phyloP scores from a whole-genome alignment of 1,284 basidiomycete genomes.

The Heterobasidion irregulare region DNA sequence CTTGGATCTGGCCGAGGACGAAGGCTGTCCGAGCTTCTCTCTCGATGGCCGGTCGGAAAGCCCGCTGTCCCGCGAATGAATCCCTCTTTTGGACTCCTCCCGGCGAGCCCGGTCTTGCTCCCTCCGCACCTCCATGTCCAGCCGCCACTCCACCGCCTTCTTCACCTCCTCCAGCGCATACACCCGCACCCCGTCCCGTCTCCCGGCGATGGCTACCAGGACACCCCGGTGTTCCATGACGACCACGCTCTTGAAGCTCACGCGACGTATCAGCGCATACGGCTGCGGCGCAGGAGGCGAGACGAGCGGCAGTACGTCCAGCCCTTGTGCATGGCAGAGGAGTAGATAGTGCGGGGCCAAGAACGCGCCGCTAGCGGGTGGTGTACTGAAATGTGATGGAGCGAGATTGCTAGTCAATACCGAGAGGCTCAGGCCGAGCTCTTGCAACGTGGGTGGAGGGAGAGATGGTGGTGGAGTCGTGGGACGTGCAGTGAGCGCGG shows the following conservation, averaged over 20 bases:
- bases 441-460: conserved; percentile 60
- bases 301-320: conserved; percentile 68
- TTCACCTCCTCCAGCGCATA: conserved; percentile 79
- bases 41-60: conserved; percentile 25
- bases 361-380: conserved; percentile 70
- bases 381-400: conserved; percentile 67
- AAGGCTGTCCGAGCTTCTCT: conserved; percentile 27
- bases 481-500: conserved; percentile 35
- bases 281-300: conserved; percentile 67
- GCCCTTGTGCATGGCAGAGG: conserved; percentile 72
- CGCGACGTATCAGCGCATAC: conserved; percentile 70
- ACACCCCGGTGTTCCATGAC: conserved; percentile 85
- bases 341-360: conserved; percentile 73
- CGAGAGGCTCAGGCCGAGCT: conserved; percentile 65
- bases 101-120: conserved; percentile 60
- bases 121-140: conserved; percentile 68
- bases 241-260: conserved; percentile 75
- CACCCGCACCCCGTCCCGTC: conserved; percentile 74
- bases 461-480: conserved; percentile 62
- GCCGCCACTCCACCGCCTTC: conserved; percentile 76
- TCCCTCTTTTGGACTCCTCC: conserved; percentile 52
- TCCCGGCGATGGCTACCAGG: conserved; percentile 74
- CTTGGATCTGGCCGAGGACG: conserved; percentile 13
- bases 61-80: conserved; percentile 14
- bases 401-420: conserved; percentile 58